Evolutionary conservation across 2,329 filamentous ascomycete genomes (phyloP).

Genomic region (Xylariaceae sp.): DNA sequence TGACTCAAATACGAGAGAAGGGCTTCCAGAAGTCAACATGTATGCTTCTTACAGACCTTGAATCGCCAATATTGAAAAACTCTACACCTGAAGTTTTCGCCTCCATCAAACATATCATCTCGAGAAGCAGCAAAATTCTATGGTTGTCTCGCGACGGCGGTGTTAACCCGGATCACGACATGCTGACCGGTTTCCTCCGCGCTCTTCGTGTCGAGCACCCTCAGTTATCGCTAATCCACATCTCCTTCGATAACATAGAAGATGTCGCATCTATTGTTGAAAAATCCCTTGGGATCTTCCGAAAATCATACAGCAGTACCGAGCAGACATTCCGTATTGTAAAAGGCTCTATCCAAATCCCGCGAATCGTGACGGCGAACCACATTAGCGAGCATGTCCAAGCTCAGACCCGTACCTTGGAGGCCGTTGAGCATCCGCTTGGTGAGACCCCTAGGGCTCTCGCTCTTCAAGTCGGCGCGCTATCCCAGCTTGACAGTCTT

Average conservation of each 20-base stretch:
- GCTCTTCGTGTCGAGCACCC: constrained; percentile 7
- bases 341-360: constrained; percentile 2
- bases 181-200: constrained; percentile 7
- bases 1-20: constrained; percentile 8
- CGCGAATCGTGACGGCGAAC: constrained; percentile 3
- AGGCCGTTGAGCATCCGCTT: constrained; percentile 4
- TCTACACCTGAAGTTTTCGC: constrained; percentile 6
- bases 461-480: constrained; percentile 8
- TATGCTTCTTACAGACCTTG: constrained; percentile 9
- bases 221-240: constrained; percentile 5
- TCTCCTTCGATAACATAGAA: constrained; percentile 5
- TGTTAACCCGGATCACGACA: constrained; percentile 3
- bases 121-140: constrained; percentile 6
- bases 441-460: constrained; percentile 7
- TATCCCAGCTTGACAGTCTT: constrained; percentile 17
- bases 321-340: constrained; percentile 8
- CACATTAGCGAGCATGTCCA: constrained; percentile 6
- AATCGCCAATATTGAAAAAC: not conserved
- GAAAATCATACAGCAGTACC: constrained; percentile 1
- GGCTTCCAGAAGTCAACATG: constrained; percentile 5
- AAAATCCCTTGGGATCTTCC: constrained; percentile 8
- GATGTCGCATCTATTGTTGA: not conserved
- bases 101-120: constrained; percentile 8
- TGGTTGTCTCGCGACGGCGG: constrained; percentile 10
- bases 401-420: not conserved